Evolutionary conservation across 495 filamentous ascomycete genomes (phyloP).

Genomic region (Aspergillus incahuasiensis): DNA sequence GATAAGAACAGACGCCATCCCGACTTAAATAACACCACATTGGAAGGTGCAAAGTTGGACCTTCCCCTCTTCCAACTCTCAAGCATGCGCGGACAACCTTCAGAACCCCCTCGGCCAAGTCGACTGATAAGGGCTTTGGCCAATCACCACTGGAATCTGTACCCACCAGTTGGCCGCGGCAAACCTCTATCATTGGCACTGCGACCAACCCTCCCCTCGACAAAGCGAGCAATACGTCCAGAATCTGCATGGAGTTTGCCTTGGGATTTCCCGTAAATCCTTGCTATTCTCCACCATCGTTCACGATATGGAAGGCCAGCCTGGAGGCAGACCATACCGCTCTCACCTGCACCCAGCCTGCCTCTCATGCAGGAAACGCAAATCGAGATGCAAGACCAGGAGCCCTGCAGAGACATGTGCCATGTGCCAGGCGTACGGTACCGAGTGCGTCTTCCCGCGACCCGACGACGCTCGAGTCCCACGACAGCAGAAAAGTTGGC

Average conservation of each 20-base stretch:
- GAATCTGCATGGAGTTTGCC: too few relatives aligned
- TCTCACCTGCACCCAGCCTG: constrained; percentile 26
- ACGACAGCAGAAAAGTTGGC: background rate
- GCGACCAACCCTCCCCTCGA: background rate
- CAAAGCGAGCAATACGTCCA: too few relatives aligned
- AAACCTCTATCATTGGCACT: background rate
- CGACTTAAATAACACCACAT: background rate
- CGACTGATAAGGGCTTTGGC: background rate
- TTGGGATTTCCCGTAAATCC: background rate
- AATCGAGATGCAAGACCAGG: constrained; percentile 22
- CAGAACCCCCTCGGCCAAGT: background rate
- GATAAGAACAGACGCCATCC: background rate
- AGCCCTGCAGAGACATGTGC: constrained; percentile 13
- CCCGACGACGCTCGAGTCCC: constrained; percentile 1
- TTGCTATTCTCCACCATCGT: background rate
- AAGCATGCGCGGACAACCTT: background rate
- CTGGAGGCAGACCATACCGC: constrained; percentile 20
- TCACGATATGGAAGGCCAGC: constrained; percentile 1
- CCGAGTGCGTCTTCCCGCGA: constrained; percentile 22
- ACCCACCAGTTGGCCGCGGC: constrained; percentile 14
- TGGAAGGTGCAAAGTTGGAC: background rate
- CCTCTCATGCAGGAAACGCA: constrained; percentile 23
- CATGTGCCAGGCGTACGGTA: constrained; percentile 26
- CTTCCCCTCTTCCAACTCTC: background rate
- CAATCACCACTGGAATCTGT: background rate